phyloP scores from a whole-genome alignment of 306 rosid species.

The Argentina anserina region DNA sequence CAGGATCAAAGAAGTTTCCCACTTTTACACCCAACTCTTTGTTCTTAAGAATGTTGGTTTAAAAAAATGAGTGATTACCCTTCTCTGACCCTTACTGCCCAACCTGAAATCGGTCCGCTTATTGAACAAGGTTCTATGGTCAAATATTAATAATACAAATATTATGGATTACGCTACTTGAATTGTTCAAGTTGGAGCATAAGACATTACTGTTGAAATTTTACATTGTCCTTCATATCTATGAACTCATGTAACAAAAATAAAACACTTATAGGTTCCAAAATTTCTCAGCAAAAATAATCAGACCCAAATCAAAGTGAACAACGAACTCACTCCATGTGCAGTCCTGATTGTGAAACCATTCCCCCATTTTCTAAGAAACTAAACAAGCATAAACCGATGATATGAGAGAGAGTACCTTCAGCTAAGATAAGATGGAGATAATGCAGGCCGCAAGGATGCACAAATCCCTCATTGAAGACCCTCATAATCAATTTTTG shows the following conservation, averaged over 20 bases:
- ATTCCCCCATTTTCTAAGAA: background rate
- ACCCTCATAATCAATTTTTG: conserved; percentile 38
- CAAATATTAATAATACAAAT: no score
- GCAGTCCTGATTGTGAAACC: background rate
- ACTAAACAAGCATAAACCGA: background rate
- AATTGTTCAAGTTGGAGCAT: background rate
- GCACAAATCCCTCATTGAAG: conserved; percentile 30
- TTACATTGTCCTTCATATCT: background rate
- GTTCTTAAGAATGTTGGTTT: no score
- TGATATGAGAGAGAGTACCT: conserved; percentile 34
- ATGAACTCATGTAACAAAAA: background rate
- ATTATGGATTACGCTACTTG: no score
- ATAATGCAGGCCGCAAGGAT: conserved; percentile 74
- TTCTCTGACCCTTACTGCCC: background rate
- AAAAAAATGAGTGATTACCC: background rate
- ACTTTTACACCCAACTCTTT: no score
- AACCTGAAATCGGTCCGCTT: background rate
- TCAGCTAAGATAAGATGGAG: conserved; percentile 73
- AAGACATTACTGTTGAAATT: background rate
- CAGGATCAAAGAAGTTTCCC: no score
- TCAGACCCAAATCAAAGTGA: background rate
- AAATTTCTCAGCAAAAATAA: background rate
- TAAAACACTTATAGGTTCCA: background rate
- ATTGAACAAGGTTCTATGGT: no score
- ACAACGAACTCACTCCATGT: no score